Base-by-base conservation (phyloP, 257 asterid species). In the Knoxia roxburghii region DNA sequence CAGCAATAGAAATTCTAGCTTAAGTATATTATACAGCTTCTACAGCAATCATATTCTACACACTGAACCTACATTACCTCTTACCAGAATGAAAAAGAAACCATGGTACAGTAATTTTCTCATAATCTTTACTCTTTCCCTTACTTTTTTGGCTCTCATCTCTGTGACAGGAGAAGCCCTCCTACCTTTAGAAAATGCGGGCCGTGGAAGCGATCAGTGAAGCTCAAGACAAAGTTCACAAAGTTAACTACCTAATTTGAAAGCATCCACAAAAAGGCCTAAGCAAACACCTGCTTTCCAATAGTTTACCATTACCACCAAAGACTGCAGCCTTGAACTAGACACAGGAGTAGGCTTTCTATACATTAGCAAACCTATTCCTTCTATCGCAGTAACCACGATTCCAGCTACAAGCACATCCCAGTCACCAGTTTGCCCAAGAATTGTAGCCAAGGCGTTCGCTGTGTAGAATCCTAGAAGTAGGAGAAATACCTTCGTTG, bases 351-450 rank as follows among this genome's bases (percentile, higher is more conserved):
- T 61, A 32, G 90, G 86, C 72, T 65, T 86, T 74, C 81, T 83
- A 84, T 94, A 94, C 97, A 94, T 87, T n/a, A 94, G 85, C 92
- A 89, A 86, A 2, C 99, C 97, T 11, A 90, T 94, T 17, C 99
- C 97, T 74, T 94, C 99, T 0, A 94, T 90, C 7, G 95, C 96
- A 76, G 99, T 96, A 39, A 93, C 99, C 0, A 94, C 89, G 0
- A 93, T 72, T 33, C 97, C 99, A 12, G 97, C 99, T 57, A 93
- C 99, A 18, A 93, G 70, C 23, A 90, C 99, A 61, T 94, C 99
- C 99, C 99, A 94, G 73, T 94, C 97, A 1, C 99, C 96, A 0
- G 99, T 94, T 77, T 94, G 99, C 58, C 99, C 99, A 2, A 90
- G 87, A 82, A 90, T 88, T 1, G 97, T 88, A 26, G 97, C 95